Evolutionary conservation across 192 early-diverging fungal species (phyloP).

Genomic region (Mortierella claussenii): DNA sequence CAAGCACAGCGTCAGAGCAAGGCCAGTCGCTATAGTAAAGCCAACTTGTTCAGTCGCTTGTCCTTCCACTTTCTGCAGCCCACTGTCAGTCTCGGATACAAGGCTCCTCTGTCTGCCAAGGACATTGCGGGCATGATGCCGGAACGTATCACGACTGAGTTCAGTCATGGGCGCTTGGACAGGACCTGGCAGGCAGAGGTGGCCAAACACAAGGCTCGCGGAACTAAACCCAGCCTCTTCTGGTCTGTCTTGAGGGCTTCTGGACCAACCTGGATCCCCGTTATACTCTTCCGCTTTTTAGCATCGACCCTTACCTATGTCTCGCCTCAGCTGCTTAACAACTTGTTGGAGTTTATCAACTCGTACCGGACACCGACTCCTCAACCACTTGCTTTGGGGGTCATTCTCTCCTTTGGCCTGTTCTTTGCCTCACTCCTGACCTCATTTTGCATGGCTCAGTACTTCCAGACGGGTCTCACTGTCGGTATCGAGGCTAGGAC

Average conservation of each 20-base stretch:
- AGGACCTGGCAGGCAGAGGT: slow-evolving; percentile 21
- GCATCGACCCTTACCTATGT: slow-evolving; percentile 39
- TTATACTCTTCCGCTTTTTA: slow-evolving; percentile 20
- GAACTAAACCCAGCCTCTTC: slow-evolving; percentile 32
- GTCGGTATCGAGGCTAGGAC: slow-evolving; percentile 47
- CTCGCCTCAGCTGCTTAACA: slow-evolving; percentile 43
- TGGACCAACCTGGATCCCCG: slow-evolving; percentile 22
- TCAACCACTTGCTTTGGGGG: slow-evolving; percentile 33
- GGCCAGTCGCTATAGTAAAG: slow-evolving; percentile 36
- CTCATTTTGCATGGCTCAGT: slow-evolving; percentile 46
- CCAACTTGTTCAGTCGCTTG: slow-evolving; percentile 44
- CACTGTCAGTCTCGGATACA: slow-evolving; percentile 37
- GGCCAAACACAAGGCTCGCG: slow-evolving; percentile 14
- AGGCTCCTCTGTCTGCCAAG: slow-evolving; percentile 23
- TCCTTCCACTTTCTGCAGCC: slow-evolving; percentile 54
- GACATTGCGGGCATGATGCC: slow-evolving; percentile 51
- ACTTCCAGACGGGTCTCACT: slow-evolving; percentile 26
- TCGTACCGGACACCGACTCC: slow-evolving; percentile 21
- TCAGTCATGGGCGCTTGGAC: slow-evolving; percentile 25
- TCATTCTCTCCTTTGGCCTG: slow-evolving; percentile 53
- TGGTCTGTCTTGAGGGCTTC: slow-evolving; percentile 16
- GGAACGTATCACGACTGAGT: slow-evolving; percentile 23
- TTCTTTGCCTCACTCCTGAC: slow-evolving; percentile 36
- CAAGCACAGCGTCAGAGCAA: slow-evolving; percentile 13
- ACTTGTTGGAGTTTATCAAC: slow-evolving; percentile 38